phyloP scores from a whole-genome alignment of 1,284 basidiomycete species.

The Ceratobasidium theobromae region DNA sequence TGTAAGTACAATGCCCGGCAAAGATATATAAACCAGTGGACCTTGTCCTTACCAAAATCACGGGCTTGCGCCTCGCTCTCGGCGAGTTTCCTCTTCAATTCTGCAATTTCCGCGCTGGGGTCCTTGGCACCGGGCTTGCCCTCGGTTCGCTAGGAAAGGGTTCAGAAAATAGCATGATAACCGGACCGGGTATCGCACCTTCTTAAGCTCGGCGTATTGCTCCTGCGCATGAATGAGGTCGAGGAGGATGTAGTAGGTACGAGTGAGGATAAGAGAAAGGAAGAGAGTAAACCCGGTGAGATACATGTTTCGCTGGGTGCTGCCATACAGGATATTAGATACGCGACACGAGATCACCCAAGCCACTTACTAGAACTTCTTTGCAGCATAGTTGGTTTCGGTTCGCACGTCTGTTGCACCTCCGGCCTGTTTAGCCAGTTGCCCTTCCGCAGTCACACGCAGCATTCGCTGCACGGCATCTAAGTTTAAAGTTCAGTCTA shows the following conservation, averaged over 20 bases:
- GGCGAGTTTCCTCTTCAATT: slow-evolving; percentile 62
- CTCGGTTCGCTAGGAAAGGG: slow-evolving; percentile 40
- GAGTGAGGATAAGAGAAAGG: slow-evolving; percentile 88
- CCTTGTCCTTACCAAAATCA: slow-evolving; percentile 64
- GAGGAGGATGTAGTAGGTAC: slow-evolving; percentile 88
- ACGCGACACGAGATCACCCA: slow-evolving; percentile 21
- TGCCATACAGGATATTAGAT: slow-evolving; percentile 40
- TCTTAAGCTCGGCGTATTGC: slow-evolving; percentile 80
- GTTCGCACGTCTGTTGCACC: slow-evolving; percentile 67
- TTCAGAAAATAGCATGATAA: slow-evolving; percentile 1
- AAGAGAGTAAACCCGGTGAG: slow-evolving; percentile 92
- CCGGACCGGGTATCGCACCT: slow-evolving; percentile 47
- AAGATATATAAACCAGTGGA: not conserved
- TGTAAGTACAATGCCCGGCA: not conserved
- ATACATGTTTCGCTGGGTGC: slow-evolving; percentile 83
- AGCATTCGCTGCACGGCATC: slow-evolving; percentile 94
- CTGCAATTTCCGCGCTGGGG: slow-evolving; percentile 61
- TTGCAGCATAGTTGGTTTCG: slow-evolving; percentile 83
- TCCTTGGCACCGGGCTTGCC: slow-evolving; percentile 46
- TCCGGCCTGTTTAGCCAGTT: slow-evolving; percentile 64
- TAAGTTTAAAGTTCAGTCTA: slow-evolving; percentile 43
- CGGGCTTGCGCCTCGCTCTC: slow-evolving; percentile 54
- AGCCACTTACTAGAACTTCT: slow-evolving; percentile 85
- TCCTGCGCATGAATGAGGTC: slow-evolving; percentile 91
- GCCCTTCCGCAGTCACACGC: slow-evolving; percentile 75